Base-by-base conservation (phyloP, 2,329 filamentous ascomycete genomes). In the Colletotrichum navitas region DNA sequence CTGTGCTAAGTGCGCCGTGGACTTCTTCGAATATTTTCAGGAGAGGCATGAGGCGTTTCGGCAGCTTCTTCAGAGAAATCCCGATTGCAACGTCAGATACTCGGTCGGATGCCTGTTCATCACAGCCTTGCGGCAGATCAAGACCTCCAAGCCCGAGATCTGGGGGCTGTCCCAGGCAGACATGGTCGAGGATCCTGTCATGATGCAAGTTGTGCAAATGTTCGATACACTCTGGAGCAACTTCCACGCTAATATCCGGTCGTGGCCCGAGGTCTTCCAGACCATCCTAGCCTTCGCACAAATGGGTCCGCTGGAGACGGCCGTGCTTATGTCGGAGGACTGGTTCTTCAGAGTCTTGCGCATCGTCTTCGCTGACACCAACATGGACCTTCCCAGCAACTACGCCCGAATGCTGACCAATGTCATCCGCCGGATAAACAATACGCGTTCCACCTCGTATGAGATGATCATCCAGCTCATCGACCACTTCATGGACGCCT, bases 241-340 rank as follows among this genome's bases (percentile, higher is more conserved):
- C n/a, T 89, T 94, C 68, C 89, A 93, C 71, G 80, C 83, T 3
- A 84, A 87, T 56, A 82, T 89, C 36, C 88, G 90, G 68, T 88
- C 92, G 3, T 96, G 93, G 93, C 88, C 91, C 52, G 93, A 95
- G 76, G 91, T 92, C 69, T 95, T 95, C 77, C 87, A 88, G 16
- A 86, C 92, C n/a, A 84, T 95, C 73, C 78, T 87, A n/a, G 83
- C 83, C n/a, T 91, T 95, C 77, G 89, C 90, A 18, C 84, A 83
- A 56, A 80, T 93, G 66, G 92, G 92, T 1, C 80, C 83, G 3
- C 79, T 84, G 6, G 91, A 94, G 78, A 84, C 87, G 26, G 83
- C 84, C 2, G 77, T 87, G 7, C 83, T 94, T 32, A 83, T 95
- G 32, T 86, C 89, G 14, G 83, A 86, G 41, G 86, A 88, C 32